Percentiles rank a stretch among this genome's conserved stretches.
phyloP scores from a whole-genome alignment of 495 filamentous ascomycete species.

The Halenospora varia region DNA sequence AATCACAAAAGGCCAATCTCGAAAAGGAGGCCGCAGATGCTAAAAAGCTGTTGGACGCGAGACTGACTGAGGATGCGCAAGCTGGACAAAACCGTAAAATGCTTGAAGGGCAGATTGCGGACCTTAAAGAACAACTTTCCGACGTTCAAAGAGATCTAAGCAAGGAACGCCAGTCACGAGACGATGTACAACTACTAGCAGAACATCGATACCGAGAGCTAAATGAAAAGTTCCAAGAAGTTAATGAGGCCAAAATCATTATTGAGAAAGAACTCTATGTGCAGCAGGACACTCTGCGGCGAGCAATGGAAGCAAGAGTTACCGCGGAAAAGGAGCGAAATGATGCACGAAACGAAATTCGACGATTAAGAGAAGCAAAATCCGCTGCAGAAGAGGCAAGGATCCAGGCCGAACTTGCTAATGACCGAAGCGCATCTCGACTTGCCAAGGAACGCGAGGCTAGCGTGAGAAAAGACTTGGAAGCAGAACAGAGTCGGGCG shows the following conservation, averaged over 20 bases:
- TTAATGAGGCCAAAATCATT: slow-evolving; percentile 93
- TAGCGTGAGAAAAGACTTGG: slow-evolving; percentile 72
- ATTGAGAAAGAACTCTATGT: slow-evolving; percentile 98
- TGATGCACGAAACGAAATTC: slow-evolving; percentile 80
- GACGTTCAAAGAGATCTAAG: slow-evolving; percentile 84
- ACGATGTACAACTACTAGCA: slow-evolving; percentile 87
- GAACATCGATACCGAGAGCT: slow-evolving; percentile 82
- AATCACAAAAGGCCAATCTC: slow-evolving; percentile 73
- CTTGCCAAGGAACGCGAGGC: slow-evolving; percentile 80
- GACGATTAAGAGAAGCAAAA: slow-evolving; percentile 76
- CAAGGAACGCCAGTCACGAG: slow-evolving; percentile 88
- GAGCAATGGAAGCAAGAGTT: slow-evolving; percentile 75
- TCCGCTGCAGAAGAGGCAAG: slow-evolving; percentile 80
- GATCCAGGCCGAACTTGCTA: slow-evolving; percentile 71
- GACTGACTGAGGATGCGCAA: slow-evolving; percentile 84
- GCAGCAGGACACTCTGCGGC: slow-evolving; percentile 91
- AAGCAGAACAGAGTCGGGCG: slow-evolving; percentile 63
- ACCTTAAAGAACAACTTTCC: slow-evolving; percentile 81
- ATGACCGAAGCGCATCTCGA: slow-evolving; percentile 73
- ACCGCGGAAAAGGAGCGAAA: slow-evolving; percentile 83
- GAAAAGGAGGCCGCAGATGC: slow-evolving; percentile 88
- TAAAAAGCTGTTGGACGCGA: slow-evolving; percentile 78
- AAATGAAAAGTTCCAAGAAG: slow-evolving; percentile 76
- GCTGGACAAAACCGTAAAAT: slow-evolving; percentile 80
- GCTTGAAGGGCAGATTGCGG: slow-evolving; percentile 80